These are phyloP conservation scores for Salvia rosmarinus DNA, from an alignment of 257 asterid genomes.

Conservation along the genomic window DNA sequence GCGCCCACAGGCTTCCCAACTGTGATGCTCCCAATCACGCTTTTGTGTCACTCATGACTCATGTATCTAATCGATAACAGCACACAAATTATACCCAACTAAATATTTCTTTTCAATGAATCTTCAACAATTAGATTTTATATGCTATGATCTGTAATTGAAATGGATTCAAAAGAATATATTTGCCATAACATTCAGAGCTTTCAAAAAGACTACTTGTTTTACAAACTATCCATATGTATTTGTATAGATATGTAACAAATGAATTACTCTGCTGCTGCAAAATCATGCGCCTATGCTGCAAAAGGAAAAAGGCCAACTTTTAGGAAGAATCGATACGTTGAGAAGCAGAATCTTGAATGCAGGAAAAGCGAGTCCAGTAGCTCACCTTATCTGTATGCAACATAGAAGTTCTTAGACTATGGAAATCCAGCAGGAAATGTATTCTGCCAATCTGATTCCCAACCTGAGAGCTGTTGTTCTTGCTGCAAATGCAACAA, in stretches of 20 bases:
- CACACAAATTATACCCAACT: neutral
- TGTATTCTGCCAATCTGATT: constrained; percentile 54
- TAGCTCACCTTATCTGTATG: too few species aligned
- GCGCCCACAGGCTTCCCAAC: constrained; percentile 47
- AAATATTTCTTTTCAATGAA: too few species aligned
- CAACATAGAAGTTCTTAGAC: neutral
- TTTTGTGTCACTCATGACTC: constrained; percentile 24
- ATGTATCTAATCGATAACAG: constrained; percentile 18
- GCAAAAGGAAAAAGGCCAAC: neutral
- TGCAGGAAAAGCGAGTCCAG: neutral
- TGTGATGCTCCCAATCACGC: constrained; percentile 38
- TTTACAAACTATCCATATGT: constrained; percentile 20
- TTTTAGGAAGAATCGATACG: neutral
- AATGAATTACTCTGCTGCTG: constrained; percentile 26
- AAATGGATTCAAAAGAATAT: constrained; percentile 28
- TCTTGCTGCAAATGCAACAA: neutral
- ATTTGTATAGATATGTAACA: neutral
- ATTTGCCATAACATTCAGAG: constrained; percentile 20
- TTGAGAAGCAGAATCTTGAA: neutral
- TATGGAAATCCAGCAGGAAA: constrained; percentile 41
- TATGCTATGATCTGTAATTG: constrained; percentile 3
- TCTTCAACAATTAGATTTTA: constrained; percentile 19
- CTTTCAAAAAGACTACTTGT: constrained; percentile 21
- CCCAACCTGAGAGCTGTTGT: constrained; percentile 60
- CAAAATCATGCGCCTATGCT: constrained; percentile 22